phyloP scores from a whole-genome alignment of 1,139 yeast species.

The Blastobotrys apis region DNA sequence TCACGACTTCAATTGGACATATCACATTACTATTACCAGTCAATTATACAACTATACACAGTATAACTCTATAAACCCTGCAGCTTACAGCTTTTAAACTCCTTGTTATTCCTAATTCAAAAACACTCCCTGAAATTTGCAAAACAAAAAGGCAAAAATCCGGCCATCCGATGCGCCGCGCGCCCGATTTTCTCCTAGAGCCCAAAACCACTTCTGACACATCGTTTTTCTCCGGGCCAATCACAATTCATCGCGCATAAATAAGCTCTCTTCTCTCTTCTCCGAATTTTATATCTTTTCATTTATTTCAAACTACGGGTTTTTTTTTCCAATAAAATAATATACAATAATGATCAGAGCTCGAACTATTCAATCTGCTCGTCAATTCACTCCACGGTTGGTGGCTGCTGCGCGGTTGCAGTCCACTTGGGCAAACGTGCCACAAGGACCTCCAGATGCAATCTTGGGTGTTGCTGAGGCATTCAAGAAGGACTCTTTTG shows the following conservation, averaged over 20 bases:
- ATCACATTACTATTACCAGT: no score
- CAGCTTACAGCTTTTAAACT: no score
- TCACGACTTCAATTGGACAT: no score
- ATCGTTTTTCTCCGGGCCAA: slow-evolving; percentile 10
- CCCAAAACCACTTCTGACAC: no score
- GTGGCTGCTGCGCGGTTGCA: slow-evolving; percentile 12
- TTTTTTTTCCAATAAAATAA: neutral
- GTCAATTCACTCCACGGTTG: neutral
- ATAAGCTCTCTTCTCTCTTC: neutral
- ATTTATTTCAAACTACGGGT: neutral
- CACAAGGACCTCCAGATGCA: slow-evolving; percentile 65
- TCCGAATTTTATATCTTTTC: neutral
- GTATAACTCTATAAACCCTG: no score
- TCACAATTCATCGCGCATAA: neutral
- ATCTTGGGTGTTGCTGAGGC: slow-evolving; percentile 63
- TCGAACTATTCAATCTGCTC: slow-evolving; percentile 1
- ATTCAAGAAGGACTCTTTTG: slow-evolving; percentile 41
- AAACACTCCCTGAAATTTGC: no score
- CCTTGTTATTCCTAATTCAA: no score
- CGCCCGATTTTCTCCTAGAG: no score
- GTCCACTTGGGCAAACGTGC: slow-evolving; percentile 38
- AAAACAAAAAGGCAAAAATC: no score
- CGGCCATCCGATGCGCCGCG: no score
- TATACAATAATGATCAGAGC: slow-evolving; percentile 7
- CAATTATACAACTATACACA: no score